Conservation (phyloP, 2,329 filamentous ascomycete genomes). For the Calonectria leucothoes region DNA sequence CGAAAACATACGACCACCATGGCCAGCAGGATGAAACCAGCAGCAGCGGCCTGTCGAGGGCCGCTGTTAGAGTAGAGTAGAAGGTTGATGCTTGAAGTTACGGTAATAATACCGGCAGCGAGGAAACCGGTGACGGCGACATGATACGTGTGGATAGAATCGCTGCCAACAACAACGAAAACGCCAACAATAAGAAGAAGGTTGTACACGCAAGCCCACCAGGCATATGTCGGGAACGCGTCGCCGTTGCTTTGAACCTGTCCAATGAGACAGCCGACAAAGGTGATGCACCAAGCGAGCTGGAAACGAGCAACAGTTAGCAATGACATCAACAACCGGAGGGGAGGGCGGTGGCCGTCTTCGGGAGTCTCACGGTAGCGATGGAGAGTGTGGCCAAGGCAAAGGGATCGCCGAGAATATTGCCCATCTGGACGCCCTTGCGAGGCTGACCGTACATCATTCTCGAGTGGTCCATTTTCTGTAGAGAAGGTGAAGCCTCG, state of each 20-base stretch:
- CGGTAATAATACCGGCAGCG: conserved; percentile 83
- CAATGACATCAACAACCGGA: background rate
- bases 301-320: conserved; percentile 55
- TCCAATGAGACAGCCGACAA: conserved; percentile 86
- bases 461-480: conserved; percentile 82
- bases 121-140: conserved; percentile 92
- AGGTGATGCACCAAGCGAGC: conserved; percentile 96
- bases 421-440: conserved; percentile 79
- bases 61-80: conserved; percentile 82
- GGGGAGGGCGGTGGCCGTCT: background rate
- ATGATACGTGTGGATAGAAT: conserved; percentile 88
- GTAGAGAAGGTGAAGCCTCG: conserved; percentile 77
- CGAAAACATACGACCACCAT: conserved; percentile 83
- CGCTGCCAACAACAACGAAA: conserved; percentile 84
- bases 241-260: conserved; percentile 60
- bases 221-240: conserved; percentile 85
- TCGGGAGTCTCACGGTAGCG: conserved; percentile 74
- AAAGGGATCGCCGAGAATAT: conserved; percentile 96
- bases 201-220: conserved; percentile 92
- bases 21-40: conserved; percentile 92
- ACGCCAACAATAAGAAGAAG: conserved; percentile 85
- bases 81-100: conserved; percentile 86
- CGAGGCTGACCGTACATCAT: conserved; percentile 63
- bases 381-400: conserved; percentile 95
- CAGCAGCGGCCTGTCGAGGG: conserved; percentile 85